A percentile compares a stretch with the other conserved stretches of the same genome.
These are phyloP conservation scores for Yamadazyma triangularis DNA, from an alignment of 1,139 yeast species.

Conservation along the genomic window DNA sequence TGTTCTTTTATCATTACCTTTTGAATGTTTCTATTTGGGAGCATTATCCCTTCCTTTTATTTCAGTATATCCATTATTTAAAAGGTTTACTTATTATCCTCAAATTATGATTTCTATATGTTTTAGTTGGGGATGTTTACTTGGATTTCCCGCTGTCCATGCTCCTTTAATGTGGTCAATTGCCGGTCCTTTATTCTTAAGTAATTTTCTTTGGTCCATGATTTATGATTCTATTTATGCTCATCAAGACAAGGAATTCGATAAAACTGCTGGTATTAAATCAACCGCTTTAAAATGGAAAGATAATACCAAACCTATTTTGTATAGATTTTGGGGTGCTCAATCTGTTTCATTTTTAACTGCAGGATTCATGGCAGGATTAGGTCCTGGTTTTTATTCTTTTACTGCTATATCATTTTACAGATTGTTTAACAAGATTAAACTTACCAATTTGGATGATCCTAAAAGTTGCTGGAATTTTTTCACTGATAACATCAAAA, in stretches of 20 bases:
- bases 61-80: constrained; percentile 85
- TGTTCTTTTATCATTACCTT: constrained; percentile 68
- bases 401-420: constrained; percentile 66
- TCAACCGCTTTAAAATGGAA: constrained; percentile 97
- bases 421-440: constrained; percentile 63
- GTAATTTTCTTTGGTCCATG: constrained; percentile 91
- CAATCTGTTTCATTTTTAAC: constrained; percentile 61
- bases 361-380: constrained; percentile 78
- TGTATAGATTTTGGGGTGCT: constrained; percentile 56
- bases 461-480: constrained; percentile 81
- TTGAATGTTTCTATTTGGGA: constrained; percentile 78
- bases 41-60: constrained; percentile 78
- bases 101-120: constrained; percentile 79
- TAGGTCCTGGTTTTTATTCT: constrained; percentile 81
- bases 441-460: constrained; percentile 67
- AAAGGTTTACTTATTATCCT: constrained; percentile 92
- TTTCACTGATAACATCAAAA: constrained; percentile 71
- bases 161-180: constrained; percentile 74
- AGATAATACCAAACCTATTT: constrained; percentile 62
- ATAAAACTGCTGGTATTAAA: constrained; percentile 83
- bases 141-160: constrained; percentile 92
- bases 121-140: constrained; percentile 91
- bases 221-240: constrained; percentile 95
- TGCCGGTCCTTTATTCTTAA: constrained; percentile 71
- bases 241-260: constrained; percentile 92